Evolutionary conservation across 2,329 filamentous ascomycete genomes (phyloP).

Genomic region (Scopulariopsis brevicaulis): DNA sequence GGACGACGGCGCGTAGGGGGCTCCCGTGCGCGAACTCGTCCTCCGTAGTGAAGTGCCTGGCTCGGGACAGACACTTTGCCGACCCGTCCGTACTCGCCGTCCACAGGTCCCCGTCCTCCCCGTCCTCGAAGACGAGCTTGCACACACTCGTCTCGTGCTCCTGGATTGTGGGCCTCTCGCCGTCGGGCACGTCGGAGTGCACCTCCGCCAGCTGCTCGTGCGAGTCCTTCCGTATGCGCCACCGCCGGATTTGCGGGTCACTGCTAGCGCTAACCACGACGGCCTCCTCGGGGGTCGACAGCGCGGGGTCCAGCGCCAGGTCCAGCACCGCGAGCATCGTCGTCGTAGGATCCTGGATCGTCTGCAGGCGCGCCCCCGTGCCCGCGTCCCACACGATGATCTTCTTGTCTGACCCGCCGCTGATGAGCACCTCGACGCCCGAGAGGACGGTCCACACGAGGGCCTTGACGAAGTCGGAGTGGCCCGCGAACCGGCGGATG

Average conservation of each 20-base stretch:
- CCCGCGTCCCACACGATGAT: constrained; percentile 74
- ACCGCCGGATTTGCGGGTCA: constrained; percentile 68
- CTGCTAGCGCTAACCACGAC: constrained; percentile 71
- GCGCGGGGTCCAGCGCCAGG: constrained; percentile 61
- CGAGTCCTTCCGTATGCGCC: constrained; percentile 46
- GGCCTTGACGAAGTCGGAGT: constrained; percentile 86
- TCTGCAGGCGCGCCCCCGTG: constrained; percentile 58
- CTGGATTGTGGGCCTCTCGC: constrained; percentile 43
- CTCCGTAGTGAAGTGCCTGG: constrained; percentile 57
- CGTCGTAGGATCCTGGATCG: constrained; percentile 61
- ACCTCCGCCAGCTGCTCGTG: constrained; percentile 43
- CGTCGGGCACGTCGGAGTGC: constrained; percentile 25
- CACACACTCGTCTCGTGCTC: constrained; percentile 91
- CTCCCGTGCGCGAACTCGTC: constrained; percentile 71
- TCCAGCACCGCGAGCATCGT: constrained; percentile 70
- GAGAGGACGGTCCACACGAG: constrained; percentile 51
- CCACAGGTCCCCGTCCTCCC: constrained; percentile 64
- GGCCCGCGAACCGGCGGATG: constrained; percentile 57
- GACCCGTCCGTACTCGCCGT: constrained; percentile 88
- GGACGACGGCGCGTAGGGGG: constrained; percentile 74
- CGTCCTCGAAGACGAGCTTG: constrained; percentile 58
- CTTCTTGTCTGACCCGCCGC: constrained; percentile 67
- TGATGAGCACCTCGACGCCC: constrained; percentile 54
- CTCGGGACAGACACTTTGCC: constrained; percentile 64
- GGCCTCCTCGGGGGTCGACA: constrained; percentile 35